Base-by-base conservation (phyloP, 148 eudicot species). In the Tetragonia tetragonoides region DNA sequence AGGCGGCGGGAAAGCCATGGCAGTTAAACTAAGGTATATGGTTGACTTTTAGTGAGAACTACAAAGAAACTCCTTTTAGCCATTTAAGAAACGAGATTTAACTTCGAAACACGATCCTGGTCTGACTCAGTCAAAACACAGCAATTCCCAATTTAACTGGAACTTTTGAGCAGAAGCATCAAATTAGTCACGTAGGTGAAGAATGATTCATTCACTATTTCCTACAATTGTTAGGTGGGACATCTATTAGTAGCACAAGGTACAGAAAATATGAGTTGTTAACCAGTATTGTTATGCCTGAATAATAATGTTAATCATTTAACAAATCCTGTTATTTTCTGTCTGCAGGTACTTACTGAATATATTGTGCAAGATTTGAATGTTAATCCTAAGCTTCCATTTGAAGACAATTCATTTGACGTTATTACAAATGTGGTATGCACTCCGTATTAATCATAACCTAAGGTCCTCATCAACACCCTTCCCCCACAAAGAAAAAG, bases 401-500 rank as follows among this genome's bases (percentile, higher is more conserved):
- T 87, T 77, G 97, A 89, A 75, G 99, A 95, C 76, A 86, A 86
- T 72, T 83, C 95, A 60, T 95, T 95, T 44, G 97, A 95, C 81
- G 93, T 93, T 72, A 93, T 95, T 63, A 95, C 99, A 9, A 95
- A 95, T 83, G 99, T 93, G 97, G 99, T 93, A 88, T 54, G 94
- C 75, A 60, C 69, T 46, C 74, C 80, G 65, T n/a, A n/a, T 65
- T 66, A 56, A 42, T 39, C 60, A 65, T 68, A 51, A 41, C 74
- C 59, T 23, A 66, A 53, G 7, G 57, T 24, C 54, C 18, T 47
- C 73, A 23, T 8, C 57, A 11, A 14, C n/a, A 1, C 10, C 14
- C 51, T 16, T 17, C 53, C 44, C 0, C 56, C 72, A 34, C 56
- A 4, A 10, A 9, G 6, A 18, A 20, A 24, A 63, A 37, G 8